These are phyloP conservation scores for Oxytropis ochrocephala DNA, from an alignment of 306 rosid genomes.

Conservation along the genomic window DNA sequence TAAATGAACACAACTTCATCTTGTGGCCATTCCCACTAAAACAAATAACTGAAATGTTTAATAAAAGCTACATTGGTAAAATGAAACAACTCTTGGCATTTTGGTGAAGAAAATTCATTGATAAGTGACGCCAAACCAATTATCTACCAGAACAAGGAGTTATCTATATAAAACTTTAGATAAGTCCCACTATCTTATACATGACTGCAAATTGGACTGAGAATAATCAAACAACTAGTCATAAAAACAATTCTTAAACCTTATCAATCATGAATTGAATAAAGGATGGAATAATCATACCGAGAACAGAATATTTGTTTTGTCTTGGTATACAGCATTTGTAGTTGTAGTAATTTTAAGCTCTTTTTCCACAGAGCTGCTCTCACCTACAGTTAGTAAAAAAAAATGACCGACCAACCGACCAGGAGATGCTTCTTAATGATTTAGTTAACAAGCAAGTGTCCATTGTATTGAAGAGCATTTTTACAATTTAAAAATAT, in stretches of 20 bases:
- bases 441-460: neutral
- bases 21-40: conserved; percentile 1
- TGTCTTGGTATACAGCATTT: conserved; percentile 96
- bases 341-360: conserved; percentile 58
- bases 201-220: neutral
- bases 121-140: neutral
- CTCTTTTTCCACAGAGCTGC: conserved; percentile 94
- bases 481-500: neutral
- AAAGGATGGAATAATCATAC: conserved; percentile 37
- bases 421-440: neutral
- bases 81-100: neutral
- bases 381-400: conserved; percentile 65
- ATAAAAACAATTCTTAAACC: conserved; percentile 8
- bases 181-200: neutral
- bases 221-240: neutral
- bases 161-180: neutral
- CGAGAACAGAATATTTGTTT: conserved; percentile 92
- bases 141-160: neutral
- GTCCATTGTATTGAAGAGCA: neutral
- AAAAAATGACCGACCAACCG: neutral
- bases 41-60: neutral
- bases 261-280: conserved; percentile 4
- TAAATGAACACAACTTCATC: neutral
- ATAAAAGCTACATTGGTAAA: neutral
- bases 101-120: neutral